These are phyloP conservation scores for Acacia pycnantha DNA, from an alignment of 331 rosid species.

Conservation along the genomic window DNA sequence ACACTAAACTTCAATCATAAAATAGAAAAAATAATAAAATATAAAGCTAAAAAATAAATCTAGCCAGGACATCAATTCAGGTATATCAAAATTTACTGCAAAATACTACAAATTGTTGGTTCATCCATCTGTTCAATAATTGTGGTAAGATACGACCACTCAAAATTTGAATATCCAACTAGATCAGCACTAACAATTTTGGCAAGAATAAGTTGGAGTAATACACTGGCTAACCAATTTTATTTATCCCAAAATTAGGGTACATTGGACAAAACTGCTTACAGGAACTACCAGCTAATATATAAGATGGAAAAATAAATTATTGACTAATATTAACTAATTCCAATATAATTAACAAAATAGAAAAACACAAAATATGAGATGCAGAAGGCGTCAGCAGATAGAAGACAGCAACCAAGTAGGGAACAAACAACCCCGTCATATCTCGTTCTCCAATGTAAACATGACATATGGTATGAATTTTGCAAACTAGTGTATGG, in stretches of 20 bases:
- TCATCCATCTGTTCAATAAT: neutral
- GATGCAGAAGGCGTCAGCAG: neutral
- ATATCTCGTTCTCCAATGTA: neutral
- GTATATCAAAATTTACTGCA: neutral
- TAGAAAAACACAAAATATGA: neutral
- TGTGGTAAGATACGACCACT: neutral
- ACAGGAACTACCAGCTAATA: neutral
- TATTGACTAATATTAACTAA: neutral
- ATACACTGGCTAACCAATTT: neutral
- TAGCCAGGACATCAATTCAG: conserved; percentile 4
- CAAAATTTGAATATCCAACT: neutral
- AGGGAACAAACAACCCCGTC: neutral
- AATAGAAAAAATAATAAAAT: neutral
- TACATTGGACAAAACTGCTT: neutral
- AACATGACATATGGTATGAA: neutral
- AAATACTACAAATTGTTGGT: neutral
- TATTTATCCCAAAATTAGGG: neutral
- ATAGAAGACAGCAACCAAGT: neutral
- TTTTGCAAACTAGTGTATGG: neutral
- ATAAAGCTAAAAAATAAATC: neutral
- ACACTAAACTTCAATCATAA: neutral
- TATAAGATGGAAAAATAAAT: neutral
- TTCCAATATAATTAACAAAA: neutral
- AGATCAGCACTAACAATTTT: neutral
- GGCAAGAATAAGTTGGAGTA: neutral